Base-by-base conservation (phyloP, 495 filamentous ascomycete genomes). In the Lasiosphaeria hispida region DNA sequence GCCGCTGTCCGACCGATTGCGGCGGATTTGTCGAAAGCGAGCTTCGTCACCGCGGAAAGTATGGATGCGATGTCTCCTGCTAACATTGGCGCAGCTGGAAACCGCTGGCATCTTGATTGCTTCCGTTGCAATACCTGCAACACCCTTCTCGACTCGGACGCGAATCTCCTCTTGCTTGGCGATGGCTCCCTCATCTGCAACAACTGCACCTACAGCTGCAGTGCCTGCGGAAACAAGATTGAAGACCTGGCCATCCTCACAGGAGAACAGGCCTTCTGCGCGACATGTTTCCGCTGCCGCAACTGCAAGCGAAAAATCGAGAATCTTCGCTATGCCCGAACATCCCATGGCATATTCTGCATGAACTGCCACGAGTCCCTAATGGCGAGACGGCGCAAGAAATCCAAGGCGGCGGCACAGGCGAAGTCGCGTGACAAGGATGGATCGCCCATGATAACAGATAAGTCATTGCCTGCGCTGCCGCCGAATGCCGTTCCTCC, bases 291-390 rank as follows among this genome's bases (percentile, higher is more conserved):
- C 74, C 84, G 91, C 65, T 99, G 95, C 72, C 82, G 95, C 60
- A 99, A 97, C 70, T 99, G 95, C 81, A 99, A 97, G 74, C 82
- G 87, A 68, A 95, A 96, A 76, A 99, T 99, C 44, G 95, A 99
- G 71, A 99, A 99, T 69, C 78, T 99, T 52, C 89, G 95, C 66
- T 99, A 99, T 81, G 95, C 95, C 15, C 83, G 94, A 57, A 99
- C 95, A 0, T 97, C 95, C 10, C 94, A 97, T 70, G 95, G 95
- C 38, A 99, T 97, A 50, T 97, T 99, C 70, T 99, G 95, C 79
- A 99, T 99, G 95, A 92, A 87, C 68, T 99, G 95, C 69, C 95
- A 99, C 69, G 95, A 99, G 68, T 92, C 90, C n/a, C 74, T 99
- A 34, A 99, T 99, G 95, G 91, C 94, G 45, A 80, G 95, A 56